Percentiles rank a stretch among this genome's conserved stretches.
Evolutionary conservation across 2,329 filamentous ascomycete species (phyloP).

Genomic region (Trichoderma sp.): DNA sequence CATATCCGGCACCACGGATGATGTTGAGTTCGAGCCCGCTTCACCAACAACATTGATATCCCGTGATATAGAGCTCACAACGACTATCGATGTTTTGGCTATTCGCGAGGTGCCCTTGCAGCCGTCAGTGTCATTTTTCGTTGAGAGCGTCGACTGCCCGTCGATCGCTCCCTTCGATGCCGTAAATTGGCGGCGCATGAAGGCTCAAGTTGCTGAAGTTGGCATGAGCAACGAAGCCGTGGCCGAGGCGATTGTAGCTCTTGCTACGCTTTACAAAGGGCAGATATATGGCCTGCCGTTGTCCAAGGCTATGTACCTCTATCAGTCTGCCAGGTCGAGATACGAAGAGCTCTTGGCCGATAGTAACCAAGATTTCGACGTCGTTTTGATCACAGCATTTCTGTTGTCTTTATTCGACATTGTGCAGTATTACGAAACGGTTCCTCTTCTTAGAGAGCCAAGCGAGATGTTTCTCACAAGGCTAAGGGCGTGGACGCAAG

Average conservation of each 20-base stretch:
- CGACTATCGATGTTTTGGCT: constrained; percentile 23
- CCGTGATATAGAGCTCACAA: constrained; percentile 25
- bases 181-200: constrained; percentile 23
- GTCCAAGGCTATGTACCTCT: constrained; percentile 13
- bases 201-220: constrained; percentile 14
- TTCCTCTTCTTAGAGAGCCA: constrained; percentile 11
- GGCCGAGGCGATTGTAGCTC: constrained; percentile 18
- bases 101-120: constrained; percentile 11
- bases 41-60: constrained; percentile 23
- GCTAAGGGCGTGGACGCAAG: constrained; percentile 6
- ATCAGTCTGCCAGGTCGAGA: constrained; percentile 5
- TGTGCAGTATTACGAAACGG: constrained; percentile 11
- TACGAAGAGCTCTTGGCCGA: constrained; percentile 2
- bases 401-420: constrained; percentile 23
- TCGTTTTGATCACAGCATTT: constrained; percentile 10
- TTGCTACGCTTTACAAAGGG: constrained; percentile 20
- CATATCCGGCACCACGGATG: not conserved
- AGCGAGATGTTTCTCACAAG: constrained; percentile 8
- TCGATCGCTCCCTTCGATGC: constrained; percentile 21
- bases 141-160: constrained; percentile 24
- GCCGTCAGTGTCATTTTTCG: constrained; percentile 21
- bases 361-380: constrained; percentile 6
- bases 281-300: constrained; percentile 20
- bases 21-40: not conserved
- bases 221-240: constrained; percentile 2